phyloP scores from a whole-genome alignment of 768 basidiomycete species.

The Galerina marginata region DNA sequence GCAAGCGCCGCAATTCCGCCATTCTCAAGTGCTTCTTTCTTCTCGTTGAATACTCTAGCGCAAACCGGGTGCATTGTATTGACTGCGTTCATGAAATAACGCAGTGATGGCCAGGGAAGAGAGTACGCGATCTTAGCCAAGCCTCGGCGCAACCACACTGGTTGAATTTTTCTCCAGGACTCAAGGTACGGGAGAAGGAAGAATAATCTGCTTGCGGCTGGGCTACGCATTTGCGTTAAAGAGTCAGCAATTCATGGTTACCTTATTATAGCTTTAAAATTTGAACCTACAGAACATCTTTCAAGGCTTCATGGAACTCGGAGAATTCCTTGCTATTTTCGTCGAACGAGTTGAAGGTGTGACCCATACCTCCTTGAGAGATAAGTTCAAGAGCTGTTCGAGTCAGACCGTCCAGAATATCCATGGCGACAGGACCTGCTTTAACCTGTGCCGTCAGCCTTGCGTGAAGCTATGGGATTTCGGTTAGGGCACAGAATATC shows the following conservation, averaged over 20 bases:
- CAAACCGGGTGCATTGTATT: neutral
- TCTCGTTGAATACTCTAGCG: neutral
- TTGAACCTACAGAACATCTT: neutral
- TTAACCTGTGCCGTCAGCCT: neutral
- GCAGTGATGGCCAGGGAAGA: neutral
- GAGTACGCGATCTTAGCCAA: neutral
- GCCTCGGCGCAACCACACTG: neutral
- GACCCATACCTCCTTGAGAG: neutral
- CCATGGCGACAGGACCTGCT: neutral
- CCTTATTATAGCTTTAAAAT: too few species aligned
- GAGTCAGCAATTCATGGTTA: too few species aligned
- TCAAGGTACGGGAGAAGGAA: neutral
- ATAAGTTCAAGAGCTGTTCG: slow-evolving; percentile 1
- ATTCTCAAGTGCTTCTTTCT: neutral
- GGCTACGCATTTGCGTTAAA: neutral
- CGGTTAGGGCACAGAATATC: too few species aligned
- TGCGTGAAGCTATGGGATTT: neutral
- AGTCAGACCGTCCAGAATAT: neutral
- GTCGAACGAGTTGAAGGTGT: neutral
- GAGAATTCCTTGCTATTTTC: neutral
- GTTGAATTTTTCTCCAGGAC: neutral
- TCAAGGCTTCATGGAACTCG: neutral
- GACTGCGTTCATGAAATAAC: neutral
- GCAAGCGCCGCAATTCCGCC: neutral
- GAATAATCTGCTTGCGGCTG: neutral